These are phyloP conservation scores for Neopestalotiopsis sp. DNA, from an alignment of 2,329 filamentous ascomycete species.

Conservation along the genomic window DNA sequence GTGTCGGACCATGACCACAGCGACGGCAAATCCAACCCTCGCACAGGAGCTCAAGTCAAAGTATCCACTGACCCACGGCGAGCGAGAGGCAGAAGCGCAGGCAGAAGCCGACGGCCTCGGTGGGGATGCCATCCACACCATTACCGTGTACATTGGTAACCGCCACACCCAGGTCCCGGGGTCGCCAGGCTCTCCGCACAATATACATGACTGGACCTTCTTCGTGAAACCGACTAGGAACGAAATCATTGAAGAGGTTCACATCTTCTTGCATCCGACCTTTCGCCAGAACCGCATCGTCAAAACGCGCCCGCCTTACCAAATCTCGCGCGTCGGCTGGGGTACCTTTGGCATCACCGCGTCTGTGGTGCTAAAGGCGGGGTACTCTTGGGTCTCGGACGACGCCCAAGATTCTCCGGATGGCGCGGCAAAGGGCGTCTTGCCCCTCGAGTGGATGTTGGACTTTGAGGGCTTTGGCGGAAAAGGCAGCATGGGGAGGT, in stretches of 20 bases:
- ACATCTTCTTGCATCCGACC: slow-evolving; percentile 46
- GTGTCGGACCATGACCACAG: slow-evolving; percentile 46
- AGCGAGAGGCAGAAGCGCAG: slow-evolving; percentile 40
- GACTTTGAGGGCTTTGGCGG: slow-evolving; percentile 45
- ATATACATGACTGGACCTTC: slow-evolving; percentile 50
- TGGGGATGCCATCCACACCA: slow-evolving; percentile 38
- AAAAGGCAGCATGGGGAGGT: slow-evolving; percentile 38
- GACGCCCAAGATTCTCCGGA: slow-evolving; percentile 37
- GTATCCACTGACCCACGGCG: slow-evolving; percentile 41
- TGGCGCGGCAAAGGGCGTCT: slow-evolving; percentile 35
- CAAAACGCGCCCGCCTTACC: slow-evolving; percentile 41
- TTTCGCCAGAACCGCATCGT: slow-evolving; percentile 42
- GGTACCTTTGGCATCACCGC: slow-evolving; percentile 45
- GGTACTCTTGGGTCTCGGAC: slow-evolving; percentile 47
- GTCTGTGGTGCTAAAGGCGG: slow-evolving; percentile 44
- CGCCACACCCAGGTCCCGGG: slow-evolving; percentile 37
- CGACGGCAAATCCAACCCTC: slow-evolving; percentile 31
- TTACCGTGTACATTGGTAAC: slow-evolving; percentile 50
- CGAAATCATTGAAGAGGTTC: slow-evolving; percentile 49
- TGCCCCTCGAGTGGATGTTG: slow-evolving; percentile 46
- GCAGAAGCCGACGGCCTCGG: slow-evolving; percentile 27
- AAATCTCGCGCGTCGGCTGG: slow-evolving; percentile 46
- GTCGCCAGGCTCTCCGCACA: slow-evolving; percentile 27
- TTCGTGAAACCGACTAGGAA: slow-evolving; percentile 47
- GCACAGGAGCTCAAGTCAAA: slow-evolving; percentile 33